Base-by-base conservation (phyloP, 2,329 filamentous ascomycete species). In the Phialophora chinensis region DNA sequence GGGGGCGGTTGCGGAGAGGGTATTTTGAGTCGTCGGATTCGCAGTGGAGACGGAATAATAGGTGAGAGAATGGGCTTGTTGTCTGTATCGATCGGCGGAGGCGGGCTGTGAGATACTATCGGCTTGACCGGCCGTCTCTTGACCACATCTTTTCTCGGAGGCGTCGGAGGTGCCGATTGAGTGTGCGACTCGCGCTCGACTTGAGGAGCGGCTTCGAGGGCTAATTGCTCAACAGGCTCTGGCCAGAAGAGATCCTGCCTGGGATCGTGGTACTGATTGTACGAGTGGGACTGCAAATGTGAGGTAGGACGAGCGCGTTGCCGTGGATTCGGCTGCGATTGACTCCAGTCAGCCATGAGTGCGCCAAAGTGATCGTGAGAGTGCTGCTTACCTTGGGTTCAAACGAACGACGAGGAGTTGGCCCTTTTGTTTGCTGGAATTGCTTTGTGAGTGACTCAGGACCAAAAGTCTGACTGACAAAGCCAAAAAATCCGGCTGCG, bases 331-430 rank as follows among this genome's bases (percentile, higher is more conserved):
- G 42, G 52, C 35, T 63, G 58, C n/a, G 61, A 47, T 63, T 47
- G 38, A 33, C 44, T 33, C n/a, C 42, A 54, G 65, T 71, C 63
- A 71, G 69, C 64, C 69, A 71, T 71, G 42, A 47, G 50, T 54
- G 12, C 2, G 42, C 59, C 20, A 47, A 5, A 38, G 38, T 44
- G 38, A 31, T 55, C 7, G 27, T 27, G 12, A 52, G 29, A 60
- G 31, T 5, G 44, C 27, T 38, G 29, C 62, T 59, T 61, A 66
- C 67, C 62, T 67, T 27, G 44, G 44, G 25, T 42, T 14, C 38
- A 49, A 70, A 62, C 47, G 68, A 66, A 54, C 61, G 66, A 65
- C 63, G 55, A 54, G 4, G 66, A 62, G 68, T 62, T 63, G 57
- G 65, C 27, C 65, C 44, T 69, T 63, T 62, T 58, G 56, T 63